These are phyloP conservation scores for Kwoniella dendrophila DNA, from an alignment of 768 basidiomycete genomes.

Conservation along the genomic window DNA sequence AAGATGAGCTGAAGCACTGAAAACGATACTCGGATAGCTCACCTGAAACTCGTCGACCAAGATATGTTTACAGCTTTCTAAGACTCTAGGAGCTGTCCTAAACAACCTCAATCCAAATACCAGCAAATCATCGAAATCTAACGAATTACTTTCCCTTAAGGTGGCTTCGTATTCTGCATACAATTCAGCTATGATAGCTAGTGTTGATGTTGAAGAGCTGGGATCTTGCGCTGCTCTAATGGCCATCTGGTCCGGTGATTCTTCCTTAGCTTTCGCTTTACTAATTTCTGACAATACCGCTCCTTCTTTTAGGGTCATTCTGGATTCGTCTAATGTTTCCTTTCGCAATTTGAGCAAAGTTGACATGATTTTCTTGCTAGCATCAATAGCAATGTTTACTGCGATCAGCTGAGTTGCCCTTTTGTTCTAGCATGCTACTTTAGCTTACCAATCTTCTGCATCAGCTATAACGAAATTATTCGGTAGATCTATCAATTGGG, in stretches of 20 bases:
- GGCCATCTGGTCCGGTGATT: conserved; percentile 61
- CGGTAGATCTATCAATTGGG: conserved; percentile 63
- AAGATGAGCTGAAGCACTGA: not conserved
- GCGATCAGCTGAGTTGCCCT: not conserved
- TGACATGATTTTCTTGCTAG: conserved; percentile 70
- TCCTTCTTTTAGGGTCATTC: conserved; percentile 62
- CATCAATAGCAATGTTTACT: not conserved
- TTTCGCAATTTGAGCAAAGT: conserved; percentile 65
- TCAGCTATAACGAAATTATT: conserved; percentile 82
- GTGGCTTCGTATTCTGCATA: conserved; percentile 70
- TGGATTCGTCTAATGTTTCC: conserved; percentile 59
- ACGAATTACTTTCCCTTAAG: conserved; percentile 66
- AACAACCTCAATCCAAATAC: conserved; percentile 73
- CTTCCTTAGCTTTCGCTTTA: conserved; percentile 68
- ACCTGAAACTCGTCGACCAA: conserved; percentile 81
- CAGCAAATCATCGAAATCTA: conserved; percentile 87
- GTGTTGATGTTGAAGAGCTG: conserved; percentile 35
- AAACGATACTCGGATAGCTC: conserved; percentile 1
- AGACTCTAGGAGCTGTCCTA: conserved; percentile 59
- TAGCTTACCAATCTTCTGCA: conserved; percentile 70
- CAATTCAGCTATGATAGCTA: conserved; percentile 56
- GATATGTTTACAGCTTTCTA: conserved; percentile 68
- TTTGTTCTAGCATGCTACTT: not conserved
- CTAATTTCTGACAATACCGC: conserved; percentile 68
- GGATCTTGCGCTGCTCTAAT: conserved; percentile 42